Percentiles rank a stretch among this genome's conserved stretches.
Conservation (phyloP, 2,329 filamentous ascomycete species). For the Epichloe glyceriae region DNA sequence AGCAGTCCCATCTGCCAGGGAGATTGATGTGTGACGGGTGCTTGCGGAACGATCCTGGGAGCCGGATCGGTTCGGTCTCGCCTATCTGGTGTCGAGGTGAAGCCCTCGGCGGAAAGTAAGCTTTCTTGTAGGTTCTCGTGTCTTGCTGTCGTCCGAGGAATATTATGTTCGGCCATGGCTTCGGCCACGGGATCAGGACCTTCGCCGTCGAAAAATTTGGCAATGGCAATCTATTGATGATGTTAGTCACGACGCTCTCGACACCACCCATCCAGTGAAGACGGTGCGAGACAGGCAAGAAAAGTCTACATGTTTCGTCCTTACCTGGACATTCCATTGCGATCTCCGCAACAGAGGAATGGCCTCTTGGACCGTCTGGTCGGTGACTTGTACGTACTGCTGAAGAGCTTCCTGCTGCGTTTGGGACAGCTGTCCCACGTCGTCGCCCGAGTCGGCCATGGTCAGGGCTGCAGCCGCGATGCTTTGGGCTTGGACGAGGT, state of each 20-base stretch:
- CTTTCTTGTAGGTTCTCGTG: conserved; percentile 63
- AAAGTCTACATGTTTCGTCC: conserved; percentile 4
- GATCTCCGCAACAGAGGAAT: conserved; percentile 69
- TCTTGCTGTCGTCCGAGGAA: conserved; percentile 48
- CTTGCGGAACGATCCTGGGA: conserved; percentile 71
- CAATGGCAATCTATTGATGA: conserved; percentile 65
- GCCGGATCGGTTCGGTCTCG: conserved; percentile 46
- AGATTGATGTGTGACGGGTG: conserved; percentile 53
- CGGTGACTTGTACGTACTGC: conserved; percentile 78
- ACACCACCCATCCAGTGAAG: not conserved
- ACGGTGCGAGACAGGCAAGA: no score
- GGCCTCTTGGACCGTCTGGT: conserved; percentile 65
- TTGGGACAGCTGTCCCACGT: conserved; percentile 58
- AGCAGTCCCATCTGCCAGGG: conserved; percentile 67
- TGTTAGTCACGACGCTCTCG: not conserved
- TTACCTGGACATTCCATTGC: conserved; percentile 90
- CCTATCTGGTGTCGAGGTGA: conserved; percentile 12
- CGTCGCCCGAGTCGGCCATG: conserved; percentile 26
- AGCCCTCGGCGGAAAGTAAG: conserved; percentile 24
- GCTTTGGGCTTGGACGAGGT: not conserved
- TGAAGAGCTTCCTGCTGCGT: conserved; percentile 74
- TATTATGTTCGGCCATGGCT: conserved; percentile 51
- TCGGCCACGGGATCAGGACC: conserved; percentile 70
- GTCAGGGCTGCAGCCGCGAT: not conserved
- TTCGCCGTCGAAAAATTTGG: conserved; percentile 97